phyloP scores from a whole-genome alignment of 192 early-diverging fungal genomes.

The Podila horticola region DNA sequence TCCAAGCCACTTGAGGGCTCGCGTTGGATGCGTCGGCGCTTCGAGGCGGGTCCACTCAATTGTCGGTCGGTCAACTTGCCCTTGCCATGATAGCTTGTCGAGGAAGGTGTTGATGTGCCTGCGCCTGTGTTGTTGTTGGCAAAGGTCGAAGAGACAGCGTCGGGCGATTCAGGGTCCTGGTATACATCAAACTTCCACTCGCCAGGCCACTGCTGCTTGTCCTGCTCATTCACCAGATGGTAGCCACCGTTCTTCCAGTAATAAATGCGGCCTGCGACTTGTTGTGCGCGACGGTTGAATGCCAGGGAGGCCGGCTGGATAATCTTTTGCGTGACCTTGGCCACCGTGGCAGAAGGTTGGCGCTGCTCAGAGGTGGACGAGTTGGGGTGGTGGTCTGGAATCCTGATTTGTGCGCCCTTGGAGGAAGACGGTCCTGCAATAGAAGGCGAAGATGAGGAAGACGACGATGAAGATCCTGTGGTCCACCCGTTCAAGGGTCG shows the following conservation, averaged over 20 bases:
- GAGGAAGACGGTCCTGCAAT: constrained; percentile 4
- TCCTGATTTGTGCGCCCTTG: neutral
- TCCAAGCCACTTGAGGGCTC: neutral
- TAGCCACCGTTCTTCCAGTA: constrained; percentile 39
- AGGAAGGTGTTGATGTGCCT: neutral
- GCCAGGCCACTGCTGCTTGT: constrained; percentile 43
- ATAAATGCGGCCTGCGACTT: constrained; percentile 32
- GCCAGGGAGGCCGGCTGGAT: constrained; percentile 30
- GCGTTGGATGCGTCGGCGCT: constrained; percentile 15
- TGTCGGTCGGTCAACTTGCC: constrained; percentile 43
- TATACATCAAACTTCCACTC: constrained; percentile 50
- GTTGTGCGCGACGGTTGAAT: constrained; percentile 38
- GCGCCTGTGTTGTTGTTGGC: neutral
- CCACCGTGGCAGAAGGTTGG: constrained; percentile 5
- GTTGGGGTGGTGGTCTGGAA: constrained; percentile 30
- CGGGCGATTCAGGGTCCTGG: constrained; percentile 28
- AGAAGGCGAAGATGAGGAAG: constrained; percentile 13
- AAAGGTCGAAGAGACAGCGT: neutral
- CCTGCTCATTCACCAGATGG: constrained; percentile 29
- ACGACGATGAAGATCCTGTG: constrained; percentile 1
- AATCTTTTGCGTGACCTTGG: constrained; percentile 13
- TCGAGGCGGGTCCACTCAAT: constrained; percentile 22
- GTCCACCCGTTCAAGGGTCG: neutral
- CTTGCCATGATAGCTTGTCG: constrained; percentile 19
- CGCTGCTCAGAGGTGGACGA: constrained; percentile 9